These are phyloP conservation scores for Arabis hirsuta DNA, from an alignment of 345 rosid species.

Conservation along the genomic window DNA sequence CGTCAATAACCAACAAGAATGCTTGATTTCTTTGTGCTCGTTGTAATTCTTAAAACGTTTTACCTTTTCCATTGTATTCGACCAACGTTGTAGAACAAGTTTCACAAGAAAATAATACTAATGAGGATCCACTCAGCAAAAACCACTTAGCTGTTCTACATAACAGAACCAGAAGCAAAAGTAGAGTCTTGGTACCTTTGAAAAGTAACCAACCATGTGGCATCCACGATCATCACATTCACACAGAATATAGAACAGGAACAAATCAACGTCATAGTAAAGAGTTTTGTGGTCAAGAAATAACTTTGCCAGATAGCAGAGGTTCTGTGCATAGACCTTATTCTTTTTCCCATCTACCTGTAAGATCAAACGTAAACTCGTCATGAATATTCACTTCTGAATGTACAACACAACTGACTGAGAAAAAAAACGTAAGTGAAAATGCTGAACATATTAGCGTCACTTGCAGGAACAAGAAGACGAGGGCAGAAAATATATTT, in stretches of 20 bases:
- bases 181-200: conserved; percentile 64
- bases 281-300: conserved; percentile 99
- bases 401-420: conserved; percentile 12
- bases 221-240: conserved; percentile 99
- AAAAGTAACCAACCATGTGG: conserved; percentile 99
- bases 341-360: conserved; percentile 92
- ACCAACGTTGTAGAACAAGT: not conserved
- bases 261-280: conserved; percentile 95
- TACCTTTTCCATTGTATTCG: not conserved
- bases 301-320: conserved; percentile 94
- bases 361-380: not conserved
- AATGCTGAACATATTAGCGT: conserved; percentile 11
- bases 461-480: conserved; percentile 44
- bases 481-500: not conserved
- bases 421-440: not conserved
- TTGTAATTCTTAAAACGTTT: not conserved
- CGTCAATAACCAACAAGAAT: conserved; percentile 4
- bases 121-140: not conserved
- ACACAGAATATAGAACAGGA: conserved; percentile 87
- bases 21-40: not conserved
- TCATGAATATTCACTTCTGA: not conserved
- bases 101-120: not conserved
- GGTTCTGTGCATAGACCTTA: conserved; percentile 98
- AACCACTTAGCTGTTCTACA: conserved; percentile 3
- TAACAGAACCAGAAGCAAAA: conserved; percentile 24